These are phyloP conservation scores for Alliaria petiolata DNA, from an alignment of 345 rosid genomes.

Conservation along the genomic window DNA sequence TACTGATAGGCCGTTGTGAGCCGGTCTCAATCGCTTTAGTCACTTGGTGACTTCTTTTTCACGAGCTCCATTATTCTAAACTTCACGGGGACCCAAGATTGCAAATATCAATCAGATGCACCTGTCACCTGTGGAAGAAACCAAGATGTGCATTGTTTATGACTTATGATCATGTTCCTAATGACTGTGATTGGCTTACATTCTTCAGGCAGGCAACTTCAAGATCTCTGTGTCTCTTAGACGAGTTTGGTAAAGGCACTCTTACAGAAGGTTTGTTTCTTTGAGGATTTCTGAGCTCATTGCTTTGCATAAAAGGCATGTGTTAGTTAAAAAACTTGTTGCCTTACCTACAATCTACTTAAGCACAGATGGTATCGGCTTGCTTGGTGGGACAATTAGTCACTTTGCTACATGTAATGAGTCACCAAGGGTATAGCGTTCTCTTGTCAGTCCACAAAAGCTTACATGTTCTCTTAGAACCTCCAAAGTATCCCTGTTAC, in stretches of 20 bases:
- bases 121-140: conserved; percentile 7
- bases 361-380: conserved; percentile 83
- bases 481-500: not conserved
- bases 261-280: conserved; percentile 79
- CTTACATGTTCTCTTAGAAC: not conserved
- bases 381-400: conserved; percentile 91
- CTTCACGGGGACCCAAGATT: not conserved
- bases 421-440: conserved; percentile 78
- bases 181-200: conserved; percentile 2
- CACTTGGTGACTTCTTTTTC: conserved; percentile 6
- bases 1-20: not conserved
- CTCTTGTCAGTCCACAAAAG: conserved; percentile 4
- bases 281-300: not conserved
- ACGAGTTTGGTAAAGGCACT: conserved; percentile 99
- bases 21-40: not conserved
- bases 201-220: conserved; percentile 84
- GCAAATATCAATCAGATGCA: not conserved
- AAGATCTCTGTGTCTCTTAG: conserved; percentile 80
- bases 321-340: not conserved
- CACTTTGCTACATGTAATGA: conserved; percentile 55
- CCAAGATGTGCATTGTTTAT: not conserved
- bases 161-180: not conserved
- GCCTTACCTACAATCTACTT: conserved; percentile 10
- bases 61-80: conserved; percentile 1
- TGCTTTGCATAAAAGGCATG: not conserved